Base-by-base conservation (phyloP, 805 yeast species). In the Hermanozyma aechmeae region DNA sequence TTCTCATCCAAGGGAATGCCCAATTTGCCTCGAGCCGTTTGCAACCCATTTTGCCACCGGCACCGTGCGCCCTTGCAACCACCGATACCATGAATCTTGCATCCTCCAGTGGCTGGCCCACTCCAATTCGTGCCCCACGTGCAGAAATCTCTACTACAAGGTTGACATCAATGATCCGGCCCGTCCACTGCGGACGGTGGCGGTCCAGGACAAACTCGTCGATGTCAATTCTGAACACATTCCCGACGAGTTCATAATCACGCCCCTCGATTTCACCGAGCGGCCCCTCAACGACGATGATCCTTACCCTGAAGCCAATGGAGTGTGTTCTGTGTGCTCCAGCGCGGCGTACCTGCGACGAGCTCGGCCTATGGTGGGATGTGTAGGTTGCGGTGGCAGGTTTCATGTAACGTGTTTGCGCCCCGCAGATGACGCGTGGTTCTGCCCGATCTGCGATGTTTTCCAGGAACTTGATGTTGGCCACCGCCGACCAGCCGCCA, bases 101-200 rank as follows among this genome's bases (percentile, higher is more conserved):
- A 62, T 79, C 21, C 40, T 59, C 20, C 58, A 62, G 16, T 79
- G 87, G 87, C 50, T 69, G 13, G 49, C 58, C 22, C 61, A 68
- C 23, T 71, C 79, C 15, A 72, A 70, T 45, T 60, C 67, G 30
- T 75, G 82, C 43, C 83, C 83, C 2, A 68, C 75, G 4, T 76
- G 83, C 42, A 67, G 83, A 13, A 42, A 59, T 17, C 53, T 55
- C 25, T 74, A 62, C 42, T 48, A 61, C 26, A 35, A 50, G 15
- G 51, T 71, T 16, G 57, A 60, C 28, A 33, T 56, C 5, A 24
- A 32, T 2, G 42, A 23, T 6, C 40, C 45, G 8, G 23, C 26
- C 4, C 19, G 13, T 9, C 31, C 38, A 3, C n/a, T 37, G 26
- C 13, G 27, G 13, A 25, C 39, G 6, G 26, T 53, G 8, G 18